phyloP scores from a whole-genome alignment of 306 rosid species.

The Medicago ruthenica region DNA sequence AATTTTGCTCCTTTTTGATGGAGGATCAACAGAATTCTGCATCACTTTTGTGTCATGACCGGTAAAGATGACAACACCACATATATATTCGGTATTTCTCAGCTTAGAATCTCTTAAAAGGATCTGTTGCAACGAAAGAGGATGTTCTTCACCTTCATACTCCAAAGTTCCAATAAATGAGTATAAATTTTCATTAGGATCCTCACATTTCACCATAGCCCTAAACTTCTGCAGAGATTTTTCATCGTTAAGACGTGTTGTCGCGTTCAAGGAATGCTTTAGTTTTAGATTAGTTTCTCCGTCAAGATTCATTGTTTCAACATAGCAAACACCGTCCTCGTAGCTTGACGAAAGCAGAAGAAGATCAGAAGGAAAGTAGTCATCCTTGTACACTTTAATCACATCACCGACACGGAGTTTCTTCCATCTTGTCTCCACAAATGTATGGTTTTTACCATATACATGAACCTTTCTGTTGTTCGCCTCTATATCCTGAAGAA shows the following conservation, averaged over 20 bases:
- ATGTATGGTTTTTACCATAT: constrained; percentile 52
- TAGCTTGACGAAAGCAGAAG: constrained; percentile 78
- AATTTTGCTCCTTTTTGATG: constrained; percentile 90
- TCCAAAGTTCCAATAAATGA: constrained; percentile 73
- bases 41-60: constrained; percentile 93
- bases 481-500: constrained; percentile 76
- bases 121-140: constrained; percentile 77
- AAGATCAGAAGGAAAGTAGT: constrained; percentile 91
- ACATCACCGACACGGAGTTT: constrained; percentile 85
- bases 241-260: constrained; percentile 60
- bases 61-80: constrained; percentile 77
- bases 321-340: constrained; percentile 86
- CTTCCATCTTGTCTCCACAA: constrained; percentile 78
- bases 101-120: constrained; percentile 91
- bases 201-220: constrained; percentile 80
- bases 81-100: constrained; percentile 78
- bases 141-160: constrained; percentile 51
- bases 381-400: constrained; percentile 76
- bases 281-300: constrained; percentile 93
- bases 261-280: constrained; percentile 75
- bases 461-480: constrained; percentile 73
- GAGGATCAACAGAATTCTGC: constrained; percentile 86
- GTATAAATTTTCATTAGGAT: constrained; percentile 88
- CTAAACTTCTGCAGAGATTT: constrained; percentile 56
- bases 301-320: constrained; percentile 93